phyloP scores from a whole-genome alignment of 768 basidiomycete genomes.

The Pholiota molesta region DNA sequence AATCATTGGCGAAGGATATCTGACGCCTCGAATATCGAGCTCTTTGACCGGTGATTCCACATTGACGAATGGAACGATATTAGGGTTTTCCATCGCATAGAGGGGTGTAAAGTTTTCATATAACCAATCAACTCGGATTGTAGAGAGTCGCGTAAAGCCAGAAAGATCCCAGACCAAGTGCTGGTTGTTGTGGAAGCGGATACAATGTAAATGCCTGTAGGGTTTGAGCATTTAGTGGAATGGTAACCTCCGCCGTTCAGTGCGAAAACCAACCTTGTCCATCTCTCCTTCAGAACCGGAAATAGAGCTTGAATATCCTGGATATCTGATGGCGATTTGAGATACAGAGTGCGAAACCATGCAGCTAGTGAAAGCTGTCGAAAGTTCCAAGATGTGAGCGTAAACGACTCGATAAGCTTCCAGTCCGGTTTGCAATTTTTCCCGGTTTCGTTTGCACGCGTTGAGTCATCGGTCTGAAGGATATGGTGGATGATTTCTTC shows the following conservation, averaged over 20 bases:
- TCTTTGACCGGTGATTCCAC: constrained; percentile 26
- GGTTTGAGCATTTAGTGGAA: constrained; percentile 6
- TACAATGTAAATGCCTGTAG: constrained; percentile 34
- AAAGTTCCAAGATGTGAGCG: constrained; percentile 32
- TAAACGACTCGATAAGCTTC: constrained; percentile 29
- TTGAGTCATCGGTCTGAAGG: constrained; percentile 15
- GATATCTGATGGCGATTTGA: constrained; percentile 27
- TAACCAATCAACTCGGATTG: constrained; percentile 34
- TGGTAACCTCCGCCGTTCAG: neutral
- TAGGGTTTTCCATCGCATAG: constrained; percentile 17
- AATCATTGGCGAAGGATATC: constrained; percentile 34
- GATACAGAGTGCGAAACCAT: constrained; percentile 37
- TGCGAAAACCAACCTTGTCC: constrained; percentile 21
- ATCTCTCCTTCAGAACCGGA: constrained; percentile 25
- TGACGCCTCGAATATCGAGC: constrained; percentile 33
- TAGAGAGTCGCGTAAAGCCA: constrained; percentile 21
- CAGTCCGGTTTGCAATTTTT: constrained; percentile 29
- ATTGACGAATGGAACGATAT: constrained; percentile 25
- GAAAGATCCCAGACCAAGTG: constrained; percentile 28
- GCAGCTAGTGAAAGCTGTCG: constrained; percentile 29
- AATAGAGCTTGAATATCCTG: constrained; percentile 24
- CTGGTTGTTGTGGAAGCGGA: constrained; percentile 21
- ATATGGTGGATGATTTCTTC: constrained; percentile 32
- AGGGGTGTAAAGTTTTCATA: constrained; percentile 9
- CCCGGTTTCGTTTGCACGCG: constrained; percentile 16